These are phyloP conservation scores for Chlamydomonas sp. DNA, from an alignment of 139 green algal species.

Conservation along the genomic window DNA sequence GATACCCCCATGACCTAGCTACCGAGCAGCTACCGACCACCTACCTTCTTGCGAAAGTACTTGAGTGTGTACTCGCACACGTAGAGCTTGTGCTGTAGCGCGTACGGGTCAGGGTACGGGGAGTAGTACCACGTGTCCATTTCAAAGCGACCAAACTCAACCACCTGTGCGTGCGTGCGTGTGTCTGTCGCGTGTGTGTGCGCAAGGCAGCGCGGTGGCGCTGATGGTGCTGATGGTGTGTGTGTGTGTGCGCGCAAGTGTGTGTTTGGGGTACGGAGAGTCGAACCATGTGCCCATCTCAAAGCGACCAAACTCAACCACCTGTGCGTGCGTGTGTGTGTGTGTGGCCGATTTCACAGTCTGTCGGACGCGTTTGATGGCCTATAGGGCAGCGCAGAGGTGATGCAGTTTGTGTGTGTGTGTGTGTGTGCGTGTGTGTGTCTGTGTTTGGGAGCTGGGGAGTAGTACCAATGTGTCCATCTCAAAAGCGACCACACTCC, in stretches of 20 bases:
- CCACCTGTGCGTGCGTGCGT: slow-evolving; percentile 32
- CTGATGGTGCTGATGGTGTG: background rate
- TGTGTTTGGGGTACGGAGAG: slow-evolving; percentile 86
- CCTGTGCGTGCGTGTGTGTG: slow-evolving; percentile 24
- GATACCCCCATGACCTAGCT: no score
- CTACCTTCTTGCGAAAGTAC: slow-evolving; percentile 81
- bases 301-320: slow-evolving; percentile 86
- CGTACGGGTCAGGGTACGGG: slow-evolving; percentile 90
- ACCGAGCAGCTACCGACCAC: no score
- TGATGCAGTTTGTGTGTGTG: background rate
- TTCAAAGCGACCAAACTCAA: slow-evolving; percentile 89
- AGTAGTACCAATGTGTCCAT: slow-evolving; percentile 99
- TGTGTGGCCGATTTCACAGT: no score
- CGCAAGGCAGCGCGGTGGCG: background rate
- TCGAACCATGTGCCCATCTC: slow-evolving; percentile 99
- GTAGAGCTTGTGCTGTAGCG: slow-evolving; percentile 84
- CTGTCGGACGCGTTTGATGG: no score
- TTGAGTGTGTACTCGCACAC: slow-evolving; percentile 89
- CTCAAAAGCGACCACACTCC: slow-evolving; percentile 85
- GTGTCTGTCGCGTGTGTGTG: no score
- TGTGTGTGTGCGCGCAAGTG: background rate
- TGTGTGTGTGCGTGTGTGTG: background rate
- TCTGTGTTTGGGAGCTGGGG: slow-evolving; percentile 85
- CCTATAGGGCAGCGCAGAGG: background rate
- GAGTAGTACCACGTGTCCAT: slow-evolving; percentile 99